Percentiles rank a stretch among this genome's conserved stretches.
phyloP scores from a whole-genome alignment of 2,329 filamentous ascomycete genomes.

The Fusarium sp. region DNA sequence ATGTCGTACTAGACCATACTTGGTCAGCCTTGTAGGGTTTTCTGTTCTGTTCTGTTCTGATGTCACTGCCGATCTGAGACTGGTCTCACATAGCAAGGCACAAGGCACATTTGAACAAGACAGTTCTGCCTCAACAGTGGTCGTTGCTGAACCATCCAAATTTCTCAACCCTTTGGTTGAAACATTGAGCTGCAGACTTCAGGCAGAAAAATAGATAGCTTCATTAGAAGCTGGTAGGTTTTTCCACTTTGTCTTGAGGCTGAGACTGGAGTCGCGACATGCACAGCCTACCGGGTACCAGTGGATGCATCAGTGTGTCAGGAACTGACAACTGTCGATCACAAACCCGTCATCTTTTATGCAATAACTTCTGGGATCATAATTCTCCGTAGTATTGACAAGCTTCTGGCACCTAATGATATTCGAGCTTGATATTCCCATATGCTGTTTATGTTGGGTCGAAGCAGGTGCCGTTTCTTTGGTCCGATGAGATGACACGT shows the following conservation, averaged over 20 bases:
- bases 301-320: constrained; percentile 27
- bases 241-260: constrained; percentile 46
- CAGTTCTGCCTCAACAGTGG: constrained; percentile 7
- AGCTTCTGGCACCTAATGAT: neutral
- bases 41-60: constrained; percentile 16
- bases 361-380: neutral
- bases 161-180: constrained; percentile 18
- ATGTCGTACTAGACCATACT: constrained; percentile 2
- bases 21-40: constrained; percentile 46
- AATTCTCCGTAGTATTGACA: neutral
- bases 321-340: constrained; percentile 26
- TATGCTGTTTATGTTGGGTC: neutral
- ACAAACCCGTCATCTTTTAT: constrained; percentile 6
- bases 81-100: constrained; percentile 31
- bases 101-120: constrained; percentile 27
- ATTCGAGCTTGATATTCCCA: no score
- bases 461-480: neutral
- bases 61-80: constrained; percentile 43
- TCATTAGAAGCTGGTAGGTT: constrained; percentile 32
- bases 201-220: constrained; percentile 22
- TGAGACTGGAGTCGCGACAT: constrained; percentile 39
- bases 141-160: constrained; percentile 7
- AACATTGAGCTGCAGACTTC: constrained; percentile 11
- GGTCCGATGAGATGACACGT: neutral
- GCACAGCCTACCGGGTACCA: constrained; percentile 34